Percentiles rank a stretch among this genome's conserved stretches.
Conservation (phyloP, 192 early-diverging fungal species). For the Powellomyces hirtus region DNA sequence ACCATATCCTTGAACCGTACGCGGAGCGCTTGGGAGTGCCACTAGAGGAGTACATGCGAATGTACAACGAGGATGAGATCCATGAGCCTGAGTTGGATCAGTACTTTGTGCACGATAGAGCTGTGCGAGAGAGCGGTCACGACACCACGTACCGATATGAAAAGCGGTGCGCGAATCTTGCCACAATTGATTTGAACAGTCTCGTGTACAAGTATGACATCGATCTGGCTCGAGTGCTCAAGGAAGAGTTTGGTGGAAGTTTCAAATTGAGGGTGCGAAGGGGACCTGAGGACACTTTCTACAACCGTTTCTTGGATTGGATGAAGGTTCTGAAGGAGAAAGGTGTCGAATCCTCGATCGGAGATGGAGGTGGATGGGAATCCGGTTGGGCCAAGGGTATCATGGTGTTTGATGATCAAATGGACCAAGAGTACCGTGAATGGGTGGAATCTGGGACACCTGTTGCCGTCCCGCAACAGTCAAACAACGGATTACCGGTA, state of each 20-base stretch:
- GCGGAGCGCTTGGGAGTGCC: constrained; percentile 57
- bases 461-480: not conserved
- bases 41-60: constrained; percentile 68
- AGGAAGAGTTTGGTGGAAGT: constrained; percentile 41
- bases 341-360: constrained; percentile 37
- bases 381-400: constrained; percentile 52
- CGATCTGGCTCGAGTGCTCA: constrained; percentile 78
- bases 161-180: constrained; percentile 83
- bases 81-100: constrained; percentile 82
- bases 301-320: constrained; percentile 43
- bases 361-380: constrained; percentile 46
- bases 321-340: constrained; percentile 12
- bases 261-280: constrained; percentile 47
- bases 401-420: constrained; percentile 39
- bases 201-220: constrained; percentile 95
- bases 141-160: constrained; percentile 96
- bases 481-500: not conserved
- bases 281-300: constrained; percentile 37
- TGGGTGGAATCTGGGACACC: constrained; percentile 7
- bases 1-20: constrained; percentile 81
- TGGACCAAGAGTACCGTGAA: constrained; percentile 27
- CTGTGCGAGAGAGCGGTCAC: constrained; percentile 95
- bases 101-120: constrained; percentile 97
- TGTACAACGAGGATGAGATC: constrained; percentile 69
- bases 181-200: constrained; percentile 90